phyloP scores from a whole-genome alignment of 1,284 basidiomycete species.

The Apiotrichum mycotoxinovorans region DNA sequence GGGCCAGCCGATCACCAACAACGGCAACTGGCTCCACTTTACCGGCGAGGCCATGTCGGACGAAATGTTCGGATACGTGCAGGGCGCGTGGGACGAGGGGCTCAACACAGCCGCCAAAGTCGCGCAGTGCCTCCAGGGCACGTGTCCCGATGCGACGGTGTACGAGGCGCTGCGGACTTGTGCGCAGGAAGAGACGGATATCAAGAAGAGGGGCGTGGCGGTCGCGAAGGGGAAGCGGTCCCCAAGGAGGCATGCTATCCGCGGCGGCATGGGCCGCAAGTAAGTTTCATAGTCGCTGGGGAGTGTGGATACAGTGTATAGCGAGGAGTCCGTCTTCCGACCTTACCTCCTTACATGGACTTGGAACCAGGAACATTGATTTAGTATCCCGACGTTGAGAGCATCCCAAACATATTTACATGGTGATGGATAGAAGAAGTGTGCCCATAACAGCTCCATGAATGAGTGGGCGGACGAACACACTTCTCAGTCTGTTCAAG shows the following conservation, averaged over 20 bases:
- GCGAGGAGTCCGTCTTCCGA: no score
- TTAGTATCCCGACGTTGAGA: no score
- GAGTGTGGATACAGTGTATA: no score
- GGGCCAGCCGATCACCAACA: constrained; percentile 14
- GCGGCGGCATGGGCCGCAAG: neutral
- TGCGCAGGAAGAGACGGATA: constrained; percentile 6
- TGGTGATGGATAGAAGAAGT: no score
- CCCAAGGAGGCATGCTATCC: neutral
- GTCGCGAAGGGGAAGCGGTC: neutral
- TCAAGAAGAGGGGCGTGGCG: neutral
- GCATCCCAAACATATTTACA: no score
- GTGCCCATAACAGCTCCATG: no score
- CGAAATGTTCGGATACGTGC: constrained; percentile 21
- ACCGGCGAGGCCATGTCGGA: constrained; percentile 17
- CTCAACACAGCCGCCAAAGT: constrained; percentile 7
- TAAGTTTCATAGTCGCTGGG: no score
- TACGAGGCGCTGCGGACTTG: constrained; percentile 13
- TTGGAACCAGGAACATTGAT: no score
- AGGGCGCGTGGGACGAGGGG: constrained; percentile 23
- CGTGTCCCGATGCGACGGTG: constrained; percentile 3
- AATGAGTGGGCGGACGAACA: no score
- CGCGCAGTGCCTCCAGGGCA: constrained; percentile 6
- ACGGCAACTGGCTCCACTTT: constrained; percentile 16
- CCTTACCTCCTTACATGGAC: no score
- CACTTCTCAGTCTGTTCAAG: no score